A percentile compares a stretch with the other conserved stretches of the same genome.
phyloP scores from a whole-genome alignment of 83 land plant species.

The Thuja plicata region DNA sequence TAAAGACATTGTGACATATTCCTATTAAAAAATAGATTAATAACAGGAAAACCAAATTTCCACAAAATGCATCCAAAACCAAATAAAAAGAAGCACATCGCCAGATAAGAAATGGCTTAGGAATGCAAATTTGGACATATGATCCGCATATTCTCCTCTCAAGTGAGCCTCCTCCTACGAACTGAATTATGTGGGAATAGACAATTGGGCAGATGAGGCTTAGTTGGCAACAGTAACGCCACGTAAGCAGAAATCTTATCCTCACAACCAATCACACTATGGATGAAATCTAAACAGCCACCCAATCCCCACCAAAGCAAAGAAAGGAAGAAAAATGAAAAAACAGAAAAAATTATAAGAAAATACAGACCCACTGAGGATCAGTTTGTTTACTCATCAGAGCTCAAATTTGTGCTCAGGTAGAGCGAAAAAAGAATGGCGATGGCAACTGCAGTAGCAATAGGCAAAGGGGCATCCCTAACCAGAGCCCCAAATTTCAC shows the following conservation, averaged over 20 bases:
- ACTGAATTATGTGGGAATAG: not conserved
- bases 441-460: slow-evolving; percentile 9
- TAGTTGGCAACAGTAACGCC: not conserved
- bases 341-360: not conserved
- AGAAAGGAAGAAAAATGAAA: no score
- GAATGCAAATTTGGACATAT: not conserved
- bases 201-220: not conserved
- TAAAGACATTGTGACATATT: no score
- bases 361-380: not conserved
- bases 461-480: not conserved
- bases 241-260: not conserved
- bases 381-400: not conserved
- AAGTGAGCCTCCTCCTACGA: not conserved
- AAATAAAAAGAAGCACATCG: no score
- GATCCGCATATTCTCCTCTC: not conserved
- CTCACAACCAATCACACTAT: not conserved
- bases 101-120: no score
- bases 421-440: not conserved
- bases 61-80: no score
- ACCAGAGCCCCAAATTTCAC: not conserved
- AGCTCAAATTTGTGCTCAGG: not conserved
- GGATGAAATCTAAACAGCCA: not conserved
- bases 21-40: no score
- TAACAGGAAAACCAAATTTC: no score
- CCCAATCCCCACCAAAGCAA: not conserved